Evolutionary conservation across 2,329 filamentous ascomycete species (phyloP).

Genomic region (Elsinoe arachidis): DNA sequence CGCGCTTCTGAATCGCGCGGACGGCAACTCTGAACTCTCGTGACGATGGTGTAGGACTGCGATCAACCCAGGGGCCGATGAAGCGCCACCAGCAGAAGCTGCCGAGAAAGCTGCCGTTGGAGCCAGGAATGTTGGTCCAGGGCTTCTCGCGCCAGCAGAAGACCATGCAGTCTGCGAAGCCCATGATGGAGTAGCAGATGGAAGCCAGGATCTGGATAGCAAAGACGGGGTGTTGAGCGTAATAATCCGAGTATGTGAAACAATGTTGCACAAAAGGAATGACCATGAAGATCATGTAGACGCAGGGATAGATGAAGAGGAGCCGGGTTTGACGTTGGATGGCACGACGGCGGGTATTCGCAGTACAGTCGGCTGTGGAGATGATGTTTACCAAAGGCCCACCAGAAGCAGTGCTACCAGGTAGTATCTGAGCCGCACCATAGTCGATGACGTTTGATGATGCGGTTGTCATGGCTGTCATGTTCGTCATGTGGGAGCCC

Average conservation of each 20-base stretch:
- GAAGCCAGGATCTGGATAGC: slow-evolving; percentile 48
- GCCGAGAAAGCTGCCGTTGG: slow-evolving; percentile 35
- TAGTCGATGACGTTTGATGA: background rate
- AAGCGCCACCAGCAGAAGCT: slow-evolving; percentile 29
- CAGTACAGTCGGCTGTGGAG: slow-evolving; percentile 14
- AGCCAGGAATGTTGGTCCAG: slow-evolving; percentile 50
- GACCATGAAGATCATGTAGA: slow-evolving; percentile 65
- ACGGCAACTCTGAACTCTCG: background rate
- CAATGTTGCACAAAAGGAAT: slow-evolving; percentile 60
- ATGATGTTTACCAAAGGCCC: slow-evolving; percentile 8
- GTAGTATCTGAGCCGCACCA: background rate
- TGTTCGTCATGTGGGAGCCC: background rate
- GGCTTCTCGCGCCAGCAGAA: slow-evolving; percentile 64
- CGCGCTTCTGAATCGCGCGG: background rate
- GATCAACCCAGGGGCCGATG: background rate
- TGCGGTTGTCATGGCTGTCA: background rate
- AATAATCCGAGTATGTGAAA: slow-evolving; percentile 48
- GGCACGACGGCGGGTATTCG: slow-evolving; percentile 28
- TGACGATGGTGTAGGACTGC: background rate
- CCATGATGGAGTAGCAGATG: slow-evolving; percentile 55
- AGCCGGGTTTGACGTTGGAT: slow-evolving; percentile 61
- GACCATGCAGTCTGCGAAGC: slow-evolving; percentile 57
- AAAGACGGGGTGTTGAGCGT: slow-evolving; percentile 46
- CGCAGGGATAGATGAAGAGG: slow-evolving; percentile 66
- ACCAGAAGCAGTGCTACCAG: background rate